These are phyloP conservation scores for Calonectria hawksworthii DNA, from an alignment of 2,329 filamentous ascomycete genomes.

Conservation along the genomic window DNA sequence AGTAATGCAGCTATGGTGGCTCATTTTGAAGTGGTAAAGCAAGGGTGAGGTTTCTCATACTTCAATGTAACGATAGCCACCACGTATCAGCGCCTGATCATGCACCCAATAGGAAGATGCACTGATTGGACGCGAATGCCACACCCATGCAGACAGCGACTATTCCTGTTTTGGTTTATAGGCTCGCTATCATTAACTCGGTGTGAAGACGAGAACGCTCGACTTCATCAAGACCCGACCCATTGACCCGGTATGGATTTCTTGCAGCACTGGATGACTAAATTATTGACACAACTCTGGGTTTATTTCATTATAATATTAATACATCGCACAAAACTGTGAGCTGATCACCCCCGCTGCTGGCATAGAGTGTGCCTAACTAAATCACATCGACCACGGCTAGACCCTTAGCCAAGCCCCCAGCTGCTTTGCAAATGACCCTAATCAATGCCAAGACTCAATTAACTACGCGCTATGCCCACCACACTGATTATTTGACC, in stretches of 20 bases:
- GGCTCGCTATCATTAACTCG: background rate
- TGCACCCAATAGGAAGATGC: background rate
- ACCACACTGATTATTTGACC: background rate
- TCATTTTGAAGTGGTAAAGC: background rate
- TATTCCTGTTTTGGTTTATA: background rate
- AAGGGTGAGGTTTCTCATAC: background rate
- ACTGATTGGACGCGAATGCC: background rate
- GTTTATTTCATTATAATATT: background rate
- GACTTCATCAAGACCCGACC: background rate
- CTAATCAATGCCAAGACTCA: slow-evolving; percentile 3
- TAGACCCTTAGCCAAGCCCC: background rate
- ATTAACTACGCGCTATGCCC: background rate
- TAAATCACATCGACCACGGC: background rate
- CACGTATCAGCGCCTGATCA: background rate
- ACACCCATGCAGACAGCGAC: background rate
- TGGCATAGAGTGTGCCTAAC: background rate
- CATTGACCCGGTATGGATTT: background rate
- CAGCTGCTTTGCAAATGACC: background rate
- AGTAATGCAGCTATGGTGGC: background rate
- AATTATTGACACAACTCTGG: too few species aligned
- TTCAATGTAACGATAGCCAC: background rate
- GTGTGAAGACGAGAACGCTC: background rate
- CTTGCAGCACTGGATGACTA: too few species aligned
- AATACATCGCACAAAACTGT: background rate
- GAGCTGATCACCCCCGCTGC: background rate